phyloP scores from a whole-genome alignment of 1,284 basidiomycete genomes.

The Ustilago hordei region DNA sequence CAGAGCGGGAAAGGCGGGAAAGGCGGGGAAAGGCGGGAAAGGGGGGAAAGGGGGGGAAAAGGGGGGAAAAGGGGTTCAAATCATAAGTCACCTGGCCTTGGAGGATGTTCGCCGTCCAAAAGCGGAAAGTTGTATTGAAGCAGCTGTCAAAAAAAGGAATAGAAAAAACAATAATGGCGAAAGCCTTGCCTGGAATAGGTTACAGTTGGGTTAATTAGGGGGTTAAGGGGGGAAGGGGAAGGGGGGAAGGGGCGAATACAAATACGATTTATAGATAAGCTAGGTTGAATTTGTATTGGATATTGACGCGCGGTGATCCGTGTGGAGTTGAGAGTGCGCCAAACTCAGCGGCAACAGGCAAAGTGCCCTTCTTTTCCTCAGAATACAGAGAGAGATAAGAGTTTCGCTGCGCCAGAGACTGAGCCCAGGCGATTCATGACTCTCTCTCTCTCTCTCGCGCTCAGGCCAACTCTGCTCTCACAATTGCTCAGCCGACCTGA shows the following conservation, averaged over 20 bases:
- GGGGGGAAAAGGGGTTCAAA: not conserved
- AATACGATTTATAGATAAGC: constrained; percentile 2
- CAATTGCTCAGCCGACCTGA: constrained; percentile 29
- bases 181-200: not conserved
- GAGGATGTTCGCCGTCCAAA: constrained; percentile 28
- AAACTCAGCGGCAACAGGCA: constrained; percentile 25
- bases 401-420: not conserved
- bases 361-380: constrained; percentile 4
- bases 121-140: constrained; percentile 23
- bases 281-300: not conserved
- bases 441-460: constrained; percentile 6
- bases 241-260: not conserved
- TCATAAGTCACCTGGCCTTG: not conserved
- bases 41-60: no score
- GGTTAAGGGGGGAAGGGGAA: no score
- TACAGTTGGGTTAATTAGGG: not conserved
- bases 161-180: no score
- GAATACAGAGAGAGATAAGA: constrained; percentile 18
- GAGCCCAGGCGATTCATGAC: not conserved
- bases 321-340: constrained; percentile 38
- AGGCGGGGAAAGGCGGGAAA: no score
- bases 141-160: not conserved
- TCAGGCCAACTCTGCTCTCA: constrained; percentile 7
- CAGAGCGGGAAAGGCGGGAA: no score
- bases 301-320: constrained; percentile 34